phyloP scores from a whole-genome alignment of 2,329 filamentous ascomycete species.

The Tricladium varicosporioides region DNA sequence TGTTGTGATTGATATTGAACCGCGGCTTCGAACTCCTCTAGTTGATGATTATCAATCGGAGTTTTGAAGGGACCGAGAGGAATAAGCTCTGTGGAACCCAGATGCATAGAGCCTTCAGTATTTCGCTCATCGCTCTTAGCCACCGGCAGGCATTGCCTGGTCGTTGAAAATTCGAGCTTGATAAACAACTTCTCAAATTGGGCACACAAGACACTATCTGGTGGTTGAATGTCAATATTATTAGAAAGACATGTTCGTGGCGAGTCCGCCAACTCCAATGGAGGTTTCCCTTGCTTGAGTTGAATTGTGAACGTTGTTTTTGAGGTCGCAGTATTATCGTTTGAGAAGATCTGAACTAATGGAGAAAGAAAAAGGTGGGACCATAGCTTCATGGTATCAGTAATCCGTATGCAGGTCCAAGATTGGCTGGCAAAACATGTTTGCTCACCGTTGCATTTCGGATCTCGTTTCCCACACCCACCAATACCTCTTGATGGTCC shows the following conservation, averaged over 20 bases:
- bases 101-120: not conserved
- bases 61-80: not conserved
- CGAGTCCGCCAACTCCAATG: not conserved
- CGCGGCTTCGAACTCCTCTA: not conserved
- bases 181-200: constrained; percentile 24
- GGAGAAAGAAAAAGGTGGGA: constrained; percentile 24
- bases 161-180: constrained; percentile 20
- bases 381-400: constrained; percentile 27
- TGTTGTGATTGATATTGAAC: constrained; percentile 1
- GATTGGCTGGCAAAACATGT: not conserved
- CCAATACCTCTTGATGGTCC: constrained; percentile 4
- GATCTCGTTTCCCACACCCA: constrained; percentile 19
- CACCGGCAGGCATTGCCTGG: no score
- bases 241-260: constrained; percentile 10
- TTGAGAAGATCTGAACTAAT: constrained; percentile 12
- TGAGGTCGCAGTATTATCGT: not conserved
- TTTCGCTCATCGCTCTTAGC: constrained; percentile 1
- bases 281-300: constrained; percentile 17
- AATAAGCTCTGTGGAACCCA: not conserved
- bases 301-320: constrained; percentile 17
- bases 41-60: not conserved
- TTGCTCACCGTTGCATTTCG: constrained; percentile 23
- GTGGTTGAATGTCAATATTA: constrained; percentile 20
- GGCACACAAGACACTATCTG: constrained; percentile 16
- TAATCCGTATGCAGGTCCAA: not conserved